Evolutionary conservation across 176 grass and related monocot species (phyloP).

Genomic region (Musa beccarii): DNA sequence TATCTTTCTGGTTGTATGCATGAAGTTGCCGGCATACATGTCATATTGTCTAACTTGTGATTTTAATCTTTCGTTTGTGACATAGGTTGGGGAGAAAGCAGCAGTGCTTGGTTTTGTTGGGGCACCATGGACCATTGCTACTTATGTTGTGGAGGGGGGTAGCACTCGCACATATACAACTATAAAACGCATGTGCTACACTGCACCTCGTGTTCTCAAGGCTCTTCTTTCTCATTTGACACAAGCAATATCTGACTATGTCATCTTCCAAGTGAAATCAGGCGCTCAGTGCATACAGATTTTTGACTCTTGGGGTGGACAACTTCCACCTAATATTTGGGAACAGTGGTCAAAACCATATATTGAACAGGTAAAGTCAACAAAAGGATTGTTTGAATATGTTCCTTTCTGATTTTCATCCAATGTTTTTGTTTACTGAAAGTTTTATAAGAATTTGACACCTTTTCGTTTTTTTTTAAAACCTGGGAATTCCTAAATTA

Average conservation of each 20-base stretch:
- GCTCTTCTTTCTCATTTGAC: slow-evolving; percentile 78
- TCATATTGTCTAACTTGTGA: background rate
- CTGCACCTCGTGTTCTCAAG: slow-evolving; percentile 65
- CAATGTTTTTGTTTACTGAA: background rate
- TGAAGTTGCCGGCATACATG: background rate
- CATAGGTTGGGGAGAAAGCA: slow-evolving; percentile 67
- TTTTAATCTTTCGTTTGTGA: background rate
- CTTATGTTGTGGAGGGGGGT: slow-evolving; percentile 93
- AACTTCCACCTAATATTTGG: slow-evolving; percentile 95
- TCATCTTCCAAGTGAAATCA: slow-evolving; percentile 91
- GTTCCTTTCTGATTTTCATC: background rate
- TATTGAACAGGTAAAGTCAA: slow-evolving; percentile 57
- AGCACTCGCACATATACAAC: slow-evolving; percentile 78
- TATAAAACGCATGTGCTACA: slow-evolving; percentile 94
- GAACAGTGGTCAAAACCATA: slow-evolving; percentile 98
- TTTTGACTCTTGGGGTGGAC: slow-evolving; percentile 99
- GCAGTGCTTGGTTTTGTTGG: slow-evolving; percentile 97
- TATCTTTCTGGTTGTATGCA: background rate
- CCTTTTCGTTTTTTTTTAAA: background rate
- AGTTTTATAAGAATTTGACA: background rate
- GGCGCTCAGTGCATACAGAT: slow-evolving; percentile 97
- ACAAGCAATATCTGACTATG: slow-evolving; percentile 79
- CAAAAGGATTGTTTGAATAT: background rate
- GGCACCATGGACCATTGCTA: slow-evolving; percentile 96
- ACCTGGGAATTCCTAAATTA: background rate